Conservation (phyloP, 345 rosid genomes). For the Pelargonium nanum region DNA sequence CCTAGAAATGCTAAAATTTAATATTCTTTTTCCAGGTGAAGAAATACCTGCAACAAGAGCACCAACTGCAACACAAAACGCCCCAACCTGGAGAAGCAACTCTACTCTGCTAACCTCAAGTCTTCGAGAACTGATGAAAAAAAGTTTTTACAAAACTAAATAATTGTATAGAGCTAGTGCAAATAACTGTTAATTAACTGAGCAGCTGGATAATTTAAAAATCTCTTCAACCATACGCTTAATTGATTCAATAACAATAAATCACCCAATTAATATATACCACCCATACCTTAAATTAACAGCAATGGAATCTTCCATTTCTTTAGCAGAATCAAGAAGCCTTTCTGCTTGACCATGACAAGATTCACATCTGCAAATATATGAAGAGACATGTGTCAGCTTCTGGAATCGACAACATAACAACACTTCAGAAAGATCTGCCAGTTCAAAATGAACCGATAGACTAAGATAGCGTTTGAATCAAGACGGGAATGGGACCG, state of each 20-base stretch:
- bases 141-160: background rate
- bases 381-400: background rate
- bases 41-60: slow-evolving; percentile 74
- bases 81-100: slow-evolving; percentile 90
- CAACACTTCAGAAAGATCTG: background rate
- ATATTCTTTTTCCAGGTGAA: background rate
- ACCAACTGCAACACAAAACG: slow-evolving; percentile 80
- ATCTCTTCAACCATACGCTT: too few species aligned
- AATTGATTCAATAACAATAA: slow-evolving; percentile 5
- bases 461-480: too few species aligned
- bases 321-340: slow-evolving; percentile 95
- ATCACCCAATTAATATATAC: too few species aligned
- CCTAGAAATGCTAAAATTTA: too few species aligned
- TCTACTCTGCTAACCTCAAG: slow-evolving; percentile 96
- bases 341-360: slow-evolving; percentile 98
- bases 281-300: slow-evolving; percentile 71
- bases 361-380: slow-evolving; percentile 75
- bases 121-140: slow-evolving; percentile 66
- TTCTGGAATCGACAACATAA: background rate
- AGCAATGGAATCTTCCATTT: slow-evolving; percentile 96
- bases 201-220: background rate
- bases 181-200: background rate
- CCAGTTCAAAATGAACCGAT: too few species aligned
- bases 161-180: background rate
- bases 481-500: too few species aligned